Conservation (phyloP, 2,329 filamentous ascomycete genomes). For the Chrysoporthe cubensis region DNA sequence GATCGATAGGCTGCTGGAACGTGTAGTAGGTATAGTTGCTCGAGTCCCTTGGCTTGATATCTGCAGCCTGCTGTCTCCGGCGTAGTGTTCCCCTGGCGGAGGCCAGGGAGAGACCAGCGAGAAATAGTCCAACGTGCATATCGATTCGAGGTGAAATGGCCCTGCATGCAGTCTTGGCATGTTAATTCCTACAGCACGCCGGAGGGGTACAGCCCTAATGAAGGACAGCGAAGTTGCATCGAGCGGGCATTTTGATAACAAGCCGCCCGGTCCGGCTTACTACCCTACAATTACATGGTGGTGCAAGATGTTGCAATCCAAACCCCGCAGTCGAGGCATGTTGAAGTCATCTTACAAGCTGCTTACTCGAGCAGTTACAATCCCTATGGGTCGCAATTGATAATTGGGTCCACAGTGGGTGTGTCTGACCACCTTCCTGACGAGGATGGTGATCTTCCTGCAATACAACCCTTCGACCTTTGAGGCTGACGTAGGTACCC, state of each 20-base stretch:
- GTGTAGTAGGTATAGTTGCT: constrained; percentile 35
- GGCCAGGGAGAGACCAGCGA: constrained; percentile 20
- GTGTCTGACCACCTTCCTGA: constrained; percentile 4
- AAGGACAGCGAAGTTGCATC: neutral
- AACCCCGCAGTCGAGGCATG: neutral
- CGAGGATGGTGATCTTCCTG: constrained; percentile 8
- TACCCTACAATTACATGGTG: neutral
- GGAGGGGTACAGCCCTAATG: neutral
- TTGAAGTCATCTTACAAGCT: neutral
- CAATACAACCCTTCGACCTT: neutral
- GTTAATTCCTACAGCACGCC: neutral
- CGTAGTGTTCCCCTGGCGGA: constrained; percentile 19
- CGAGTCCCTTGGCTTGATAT: neutral
- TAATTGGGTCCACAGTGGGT: neutral
- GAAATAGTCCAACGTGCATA: constrained; percentile 17
- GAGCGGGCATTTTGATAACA: neutral
- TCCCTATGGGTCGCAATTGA: neutral
- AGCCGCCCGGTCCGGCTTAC: neutral
- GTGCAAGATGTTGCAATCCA: neutral
- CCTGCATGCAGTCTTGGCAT: neutral
- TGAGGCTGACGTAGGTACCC: neutral
- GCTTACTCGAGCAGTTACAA: neutral
- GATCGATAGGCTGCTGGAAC: constrained; percentile 47
- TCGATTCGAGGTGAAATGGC: neutral
- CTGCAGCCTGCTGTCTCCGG: neutral